phyloP scores from a whole-genome alignment of 495 filamentous ascomycete genomes.

The Hyaloscypha hepaticicola region DNA sequence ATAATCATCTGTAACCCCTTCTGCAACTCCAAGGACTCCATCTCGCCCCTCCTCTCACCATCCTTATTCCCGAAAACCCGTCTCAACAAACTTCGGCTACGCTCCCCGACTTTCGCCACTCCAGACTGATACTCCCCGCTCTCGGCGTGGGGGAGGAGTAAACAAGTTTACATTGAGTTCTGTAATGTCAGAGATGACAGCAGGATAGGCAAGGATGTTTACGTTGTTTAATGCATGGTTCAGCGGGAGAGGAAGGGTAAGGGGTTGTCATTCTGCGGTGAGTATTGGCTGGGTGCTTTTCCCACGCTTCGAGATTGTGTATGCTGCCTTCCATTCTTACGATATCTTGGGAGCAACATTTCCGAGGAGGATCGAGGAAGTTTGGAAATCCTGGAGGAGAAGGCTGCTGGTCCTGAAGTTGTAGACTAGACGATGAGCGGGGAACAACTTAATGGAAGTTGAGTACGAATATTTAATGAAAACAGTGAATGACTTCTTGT shows the following conservation, averaged over 20 bases:
- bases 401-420: no score
- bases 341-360: no score
- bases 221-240: background rate
- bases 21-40: background rate
- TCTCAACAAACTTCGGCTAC: background rate
- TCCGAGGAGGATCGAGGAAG: no score
- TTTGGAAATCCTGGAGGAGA: no score
- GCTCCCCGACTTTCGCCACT: background rate
- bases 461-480: no score
- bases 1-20: background rate
- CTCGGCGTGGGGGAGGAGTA: background rate
- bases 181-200: background rate
- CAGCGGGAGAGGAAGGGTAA: conserved; percentile 9
- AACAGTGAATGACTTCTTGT: no score
- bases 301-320: no score
- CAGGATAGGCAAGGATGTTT: background rate
- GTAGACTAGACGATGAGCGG: no score
- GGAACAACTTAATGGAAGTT: no score
- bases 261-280: no score
- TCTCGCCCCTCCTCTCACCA: background rate
- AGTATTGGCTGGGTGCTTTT: conserved; percentile 47
- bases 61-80: background rate
- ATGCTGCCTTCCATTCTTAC: no score
- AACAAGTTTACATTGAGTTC: background rate
- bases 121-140: background rate